Percentiles rank a stretch among this genome's conserved stretches.
Conservation (phyloP, 140 eudicot genomes). For the Cichorium intybus region DNA sequence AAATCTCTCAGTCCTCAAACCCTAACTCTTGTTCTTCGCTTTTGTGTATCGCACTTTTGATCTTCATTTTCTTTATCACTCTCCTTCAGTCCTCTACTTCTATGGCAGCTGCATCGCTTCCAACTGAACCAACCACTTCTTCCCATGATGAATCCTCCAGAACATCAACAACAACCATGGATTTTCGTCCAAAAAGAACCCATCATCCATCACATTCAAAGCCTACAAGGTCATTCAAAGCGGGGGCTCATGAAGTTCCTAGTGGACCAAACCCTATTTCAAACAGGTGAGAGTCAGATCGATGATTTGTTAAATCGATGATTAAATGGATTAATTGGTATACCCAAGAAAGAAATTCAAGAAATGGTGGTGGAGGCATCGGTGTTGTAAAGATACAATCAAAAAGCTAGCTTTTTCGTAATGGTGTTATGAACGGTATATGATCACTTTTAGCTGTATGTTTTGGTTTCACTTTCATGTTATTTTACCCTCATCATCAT, state of each 20-base stretch:
- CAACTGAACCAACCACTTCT: conserved; percentile 17
- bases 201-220: conserved; percentile 33
- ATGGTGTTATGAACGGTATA: conserved; percentile 42
- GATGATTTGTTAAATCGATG: conserved; percentile 10
- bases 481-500: conserved; percentile 9
- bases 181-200: conserved; percentile 30
- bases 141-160: conserved; percentile 29
- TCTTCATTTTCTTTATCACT: conserved; percentile 30
- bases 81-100: conserved; percentile 40
- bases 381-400: conserved; percentile 31
- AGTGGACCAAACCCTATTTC: conserved; percentile 72
- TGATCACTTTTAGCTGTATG: conserved; percentile 33
- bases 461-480: conserved; percentile 21
- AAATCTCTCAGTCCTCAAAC: conserved; percentile 32
- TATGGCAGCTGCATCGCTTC: conserved; percentile 30
- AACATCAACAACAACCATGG: conserved; percentile 25
- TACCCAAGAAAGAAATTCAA: conserved; percentile 22
- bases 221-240: conserved; percentile 41
- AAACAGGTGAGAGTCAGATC: conserved; percentile 34
- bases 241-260: conserved; percentile 53
- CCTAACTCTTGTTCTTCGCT: conserved; percentile 35
- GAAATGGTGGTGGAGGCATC: conserved; percentile 1
- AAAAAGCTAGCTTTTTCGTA: conserved; percentile 30
- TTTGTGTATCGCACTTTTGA: conserved; percentile 32
- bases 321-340: conserved; percentile 30